These are phyloP conservation scores for Byssochlamys sp. DNA, from an alignment of 2,329 filamentous ascomycete species.

Conservation along the genomic window DNA sequence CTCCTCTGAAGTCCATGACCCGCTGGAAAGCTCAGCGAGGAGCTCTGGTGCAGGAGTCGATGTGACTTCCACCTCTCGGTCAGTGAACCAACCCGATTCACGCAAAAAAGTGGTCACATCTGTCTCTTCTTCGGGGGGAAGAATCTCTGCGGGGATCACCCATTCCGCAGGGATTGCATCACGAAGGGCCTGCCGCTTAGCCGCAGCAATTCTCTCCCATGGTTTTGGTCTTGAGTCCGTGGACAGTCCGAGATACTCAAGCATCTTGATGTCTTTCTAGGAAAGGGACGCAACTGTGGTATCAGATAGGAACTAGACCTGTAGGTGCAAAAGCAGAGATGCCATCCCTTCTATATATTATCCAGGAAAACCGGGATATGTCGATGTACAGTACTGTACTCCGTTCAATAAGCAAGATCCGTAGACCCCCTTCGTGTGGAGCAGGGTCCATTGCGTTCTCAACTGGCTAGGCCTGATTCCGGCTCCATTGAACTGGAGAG, in stretches of 20 bases:
- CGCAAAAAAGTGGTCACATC: conserved; percentile 49
- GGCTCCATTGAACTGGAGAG: neutral
- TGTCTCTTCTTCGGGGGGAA: conserved; percentile 46
- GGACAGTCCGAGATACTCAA: neutral
- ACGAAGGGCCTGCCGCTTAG: conserved; percentile 35
- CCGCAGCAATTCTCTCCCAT: conserved; percentile 35
- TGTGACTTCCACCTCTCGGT: conserved; percentile 44
- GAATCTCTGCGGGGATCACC: conserved; percentile 43
- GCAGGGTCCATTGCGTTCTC: neutral
- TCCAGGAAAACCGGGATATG: neutral
- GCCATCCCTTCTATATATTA: neutral
- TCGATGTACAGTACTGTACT: neutral
- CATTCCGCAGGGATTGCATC: conserved; percentile 50
- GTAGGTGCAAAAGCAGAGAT: neutral
- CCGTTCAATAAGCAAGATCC: neutral
- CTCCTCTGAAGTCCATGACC: conserved; percentile 41
- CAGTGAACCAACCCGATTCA: conserved; percentile 51
- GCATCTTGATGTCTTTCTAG: neutral
- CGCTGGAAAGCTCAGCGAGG: conserved; percentile 22
- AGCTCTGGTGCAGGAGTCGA: conserved; percentile 25
- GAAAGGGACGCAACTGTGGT: neutral
- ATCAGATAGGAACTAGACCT: neutral
- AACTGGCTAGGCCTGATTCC: neutral
- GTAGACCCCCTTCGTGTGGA: neutral
- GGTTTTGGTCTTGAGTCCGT: neutral